Conservation (phyloP, 192 early-diverging fungal species). For the Coemansia sp. region DNA sequence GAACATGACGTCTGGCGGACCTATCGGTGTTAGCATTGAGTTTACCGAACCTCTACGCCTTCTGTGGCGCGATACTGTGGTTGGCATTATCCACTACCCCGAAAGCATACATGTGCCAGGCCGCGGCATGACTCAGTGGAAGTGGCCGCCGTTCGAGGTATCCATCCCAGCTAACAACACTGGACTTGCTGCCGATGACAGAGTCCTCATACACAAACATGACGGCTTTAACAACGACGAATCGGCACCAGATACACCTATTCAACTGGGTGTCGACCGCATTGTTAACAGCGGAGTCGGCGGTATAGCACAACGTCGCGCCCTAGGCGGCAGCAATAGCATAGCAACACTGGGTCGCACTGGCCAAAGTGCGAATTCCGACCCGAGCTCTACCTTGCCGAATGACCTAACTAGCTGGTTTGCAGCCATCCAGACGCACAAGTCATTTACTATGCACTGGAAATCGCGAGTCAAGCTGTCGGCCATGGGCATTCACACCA, state of each 20-base stretch:
- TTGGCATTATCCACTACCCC: constrained; percentile 24
- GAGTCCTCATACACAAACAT: neutral
- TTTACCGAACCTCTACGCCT: constrained; percentile 45
- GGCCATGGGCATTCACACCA: constrained; percentile 39
- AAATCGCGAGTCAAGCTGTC: constrained; percentile 34
- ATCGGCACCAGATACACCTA: neutral
- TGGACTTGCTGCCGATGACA: neutral
- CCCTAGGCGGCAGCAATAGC: neutral
- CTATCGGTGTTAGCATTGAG: constrained; percentile 44
- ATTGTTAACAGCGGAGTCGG: neutral
- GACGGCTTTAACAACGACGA: neutral
- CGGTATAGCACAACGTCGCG: constrained; percentile 23
- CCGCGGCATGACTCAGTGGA: constrained; percentile 30
- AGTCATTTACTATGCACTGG: constrained; percentile 47
- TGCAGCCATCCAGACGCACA: constrained; percentile 27
- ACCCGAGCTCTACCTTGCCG: neutral
- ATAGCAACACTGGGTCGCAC: constrained; percentile 1
- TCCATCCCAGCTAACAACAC: constrained; percentile 5
- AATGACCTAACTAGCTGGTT: constrained; percentile 37
- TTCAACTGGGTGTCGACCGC: constrained; percentile 5
- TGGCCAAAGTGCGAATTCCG: neutral
- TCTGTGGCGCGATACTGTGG: constrained; percentile 36
- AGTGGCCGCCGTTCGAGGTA: constrained; percentile 38
- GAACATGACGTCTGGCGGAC: constrained; percentile 39
- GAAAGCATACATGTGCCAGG: constrained; percentile 29